Evolutionary conservation across 352 stramenopile genomes (phyloP).

Genomic region (Phytophthora niederhauseri): DNA sequence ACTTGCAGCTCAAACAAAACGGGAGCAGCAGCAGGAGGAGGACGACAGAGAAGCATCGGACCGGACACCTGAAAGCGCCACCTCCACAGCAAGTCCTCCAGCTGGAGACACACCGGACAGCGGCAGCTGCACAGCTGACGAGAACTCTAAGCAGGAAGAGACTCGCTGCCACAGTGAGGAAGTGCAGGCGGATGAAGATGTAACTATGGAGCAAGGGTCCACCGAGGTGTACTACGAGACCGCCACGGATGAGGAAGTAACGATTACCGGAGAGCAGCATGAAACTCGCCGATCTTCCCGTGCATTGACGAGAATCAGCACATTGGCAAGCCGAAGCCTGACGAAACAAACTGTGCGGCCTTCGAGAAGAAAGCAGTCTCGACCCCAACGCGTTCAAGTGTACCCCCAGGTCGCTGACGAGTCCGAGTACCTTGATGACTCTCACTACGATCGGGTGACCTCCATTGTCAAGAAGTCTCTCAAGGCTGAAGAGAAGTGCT

Average conservation of each 20-base stretch:
- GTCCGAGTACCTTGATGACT: constrained; percentile 76
- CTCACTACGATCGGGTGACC: constrained; percentile 48
- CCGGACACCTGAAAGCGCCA: constrained; percentile 21
- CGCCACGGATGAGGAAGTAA: constrained; percentile 27
- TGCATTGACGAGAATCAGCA: constrained; percentile 59
- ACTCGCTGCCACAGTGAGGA: constrained; percentile 4
- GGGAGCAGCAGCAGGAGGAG: constrained; percentile 1
- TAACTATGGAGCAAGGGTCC: constrained; percentile 8
- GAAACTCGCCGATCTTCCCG: constrained; percentile 65
- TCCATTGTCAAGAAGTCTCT: constrained; percentile 52
- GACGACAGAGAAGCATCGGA: constrained; percentile 13
- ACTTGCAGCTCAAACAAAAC: constrained; percentile 27
- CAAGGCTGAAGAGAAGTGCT: constrained; percentile 37
- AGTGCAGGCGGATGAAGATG: constrained; percentile 27
- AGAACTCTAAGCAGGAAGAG: constrained; percentile 15
- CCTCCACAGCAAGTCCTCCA: constrained; percentile 18
- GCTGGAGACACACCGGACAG: constrained; percentile 13
- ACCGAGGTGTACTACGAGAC: constrained; percentile 23
- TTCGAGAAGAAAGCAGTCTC: constrained; percentile 33
- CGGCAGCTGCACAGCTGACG: constrained; percentile 14
- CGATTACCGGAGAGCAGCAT: constrained; percentile 19
- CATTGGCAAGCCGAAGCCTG: constrained; percentile 55
- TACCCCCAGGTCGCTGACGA: constrained; percentile 43
- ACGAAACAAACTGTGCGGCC: constrained; percentile 39
- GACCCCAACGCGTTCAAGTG: constrained; percentile 32